These are phyloP conservation scores for Plenodomus tracheiphilus DNA, from an alignment of 2,329 filamentous ascomycete species.

Conservation along the genomic window DNA sequence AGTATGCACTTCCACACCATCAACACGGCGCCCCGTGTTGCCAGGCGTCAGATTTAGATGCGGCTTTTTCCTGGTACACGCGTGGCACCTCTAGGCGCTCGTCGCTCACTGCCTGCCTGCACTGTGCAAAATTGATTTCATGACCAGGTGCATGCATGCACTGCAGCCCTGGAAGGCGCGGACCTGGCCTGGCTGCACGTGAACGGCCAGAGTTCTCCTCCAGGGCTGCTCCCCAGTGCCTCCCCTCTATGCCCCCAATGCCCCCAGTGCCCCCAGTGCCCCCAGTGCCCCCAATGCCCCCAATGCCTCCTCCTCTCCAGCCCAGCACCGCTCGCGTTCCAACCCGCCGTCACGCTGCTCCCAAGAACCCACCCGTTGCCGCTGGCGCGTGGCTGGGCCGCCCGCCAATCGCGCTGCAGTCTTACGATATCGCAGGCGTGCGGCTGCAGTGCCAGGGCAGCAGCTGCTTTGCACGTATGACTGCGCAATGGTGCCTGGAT, in stretches of 20 bases:
- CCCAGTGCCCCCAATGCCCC: no score
- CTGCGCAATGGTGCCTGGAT: background rate
- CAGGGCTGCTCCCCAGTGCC: no score
- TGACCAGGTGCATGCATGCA: slow-evolving; percentile 1
- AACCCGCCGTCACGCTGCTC: slow-evolving; percentile 21
- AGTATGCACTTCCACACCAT: no score
- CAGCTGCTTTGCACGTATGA: slow-evolving; percentile 5
- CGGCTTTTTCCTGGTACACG: no score
- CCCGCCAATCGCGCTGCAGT: slow-evolving; percentile 14
- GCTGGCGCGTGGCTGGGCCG: slow-evolving; percentile 27
- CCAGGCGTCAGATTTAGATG: no score
- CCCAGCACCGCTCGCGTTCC: slow-evolving; percentile 4
- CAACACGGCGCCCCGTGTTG: no score
- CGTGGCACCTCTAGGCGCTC: no score
- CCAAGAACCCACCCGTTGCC: slow-evolving; percentile 21
- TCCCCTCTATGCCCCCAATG: no score
- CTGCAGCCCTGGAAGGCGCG: slow-evolving; percentile 5
- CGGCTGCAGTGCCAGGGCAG: slow-evolving; percentile 9
- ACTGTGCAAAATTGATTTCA: background rate
- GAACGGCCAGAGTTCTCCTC: slow-evolving; percentile 21
- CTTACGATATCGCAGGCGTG: slow-evolving; percentile 2
- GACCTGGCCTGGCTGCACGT: slow-evolving; percentile 22
- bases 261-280: no score
- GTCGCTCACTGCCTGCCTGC: no score
- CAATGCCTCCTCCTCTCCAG: no score